These are phyloP conservation scores for Phytophthora cryptogea DNA, from an alignment of 352 stramenopile species.

Conservation along the genomic window DNA sequence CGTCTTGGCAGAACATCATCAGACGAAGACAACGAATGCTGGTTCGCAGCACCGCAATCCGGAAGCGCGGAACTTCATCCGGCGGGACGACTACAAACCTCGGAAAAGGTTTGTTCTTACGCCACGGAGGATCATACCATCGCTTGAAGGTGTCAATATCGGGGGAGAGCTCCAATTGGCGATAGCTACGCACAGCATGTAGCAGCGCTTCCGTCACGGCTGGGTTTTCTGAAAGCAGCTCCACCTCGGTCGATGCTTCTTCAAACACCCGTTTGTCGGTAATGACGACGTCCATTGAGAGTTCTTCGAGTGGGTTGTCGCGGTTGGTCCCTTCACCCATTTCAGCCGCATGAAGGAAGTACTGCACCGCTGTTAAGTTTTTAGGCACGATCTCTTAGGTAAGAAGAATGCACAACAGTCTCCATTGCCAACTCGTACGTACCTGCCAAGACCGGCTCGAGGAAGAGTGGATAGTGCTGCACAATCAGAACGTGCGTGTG, in stretches of 20 bases:
- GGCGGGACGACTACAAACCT: conserved; percentile 46
- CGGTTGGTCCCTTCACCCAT: conserved; percentile 60
- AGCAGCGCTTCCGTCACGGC: conserved; percentile 56
- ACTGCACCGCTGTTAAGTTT: conserved; percentile 51
- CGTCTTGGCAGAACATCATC: conserved; percentile 63
- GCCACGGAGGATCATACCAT: conserved; percentile 70
- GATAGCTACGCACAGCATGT: conserved; percentile 42
- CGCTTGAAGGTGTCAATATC: conserved; percentile 54
- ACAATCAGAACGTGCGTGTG: conserved; percentile 65
- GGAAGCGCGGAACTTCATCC: conserved; percentile 57
- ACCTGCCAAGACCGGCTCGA: conserved; percentile 64
- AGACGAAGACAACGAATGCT: conserved; percentile 68
- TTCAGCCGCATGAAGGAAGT: conserved; percentile 70
- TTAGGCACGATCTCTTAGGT: not conserved
- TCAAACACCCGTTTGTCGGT: conserved; percentile 59
- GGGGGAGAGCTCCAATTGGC: conserved; percentile 48
- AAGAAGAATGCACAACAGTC: not conserved
- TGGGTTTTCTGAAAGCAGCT: conserved; percentile 64
- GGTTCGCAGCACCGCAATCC: conserved; percentile 57
- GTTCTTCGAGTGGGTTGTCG: conserved; percentile 55
- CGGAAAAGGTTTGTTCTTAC: conserved; percentile 48
- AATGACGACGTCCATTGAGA: conserved; percentile 56
- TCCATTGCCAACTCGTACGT: conserved; percentile 4
- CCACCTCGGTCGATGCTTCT: conserved; percentile 74
- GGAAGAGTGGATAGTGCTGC: conserved; percentile 55